Base-by-base conservation (phyloP, 805 yeast genomes). In the Lipomyces orientalis region DNA sequence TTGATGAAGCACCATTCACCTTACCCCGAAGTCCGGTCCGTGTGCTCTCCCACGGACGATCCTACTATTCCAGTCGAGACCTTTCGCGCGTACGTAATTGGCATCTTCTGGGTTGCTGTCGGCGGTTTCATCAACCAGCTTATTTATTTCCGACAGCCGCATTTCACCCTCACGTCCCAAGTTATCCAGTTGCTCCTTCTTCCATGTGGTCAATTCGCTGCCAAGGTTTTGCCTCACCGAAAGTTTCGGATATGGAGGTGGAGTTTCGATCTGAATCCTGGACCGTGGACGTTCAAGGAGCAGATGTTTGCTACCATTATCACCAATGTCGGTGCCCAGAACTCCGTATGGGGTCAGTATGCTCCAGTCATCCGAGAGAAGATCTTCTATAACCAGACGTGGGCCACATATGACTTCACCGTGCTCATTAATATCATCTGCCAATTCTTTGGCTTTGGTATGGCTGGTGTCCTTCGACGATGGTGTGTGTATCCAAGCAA, bases 231-330 rank as follows among this genome's bases (percentile, higher is more conserved):
- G 39, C 89, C 88, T 37, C 82, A 82, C 62, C 79, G 79, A 77
- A 80, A 82, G 10, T 74, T 85, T 72, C 79, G 74, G 12, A 46
- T 80, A 46, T 69, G 76, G 58, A 83, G 86, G 61, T 78, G 73
- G 35, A 79, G 81, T 70, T 73, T 77, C 76, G 78, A 75, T 71
- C 75, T 87, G 67, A 87, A 86, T 73, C 89, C 89, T 8, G 89
- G 90, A 10, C 88, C 88, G n/a, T 88, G 89, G 87, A 79, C 81
- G 54, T 80, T 76, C 69, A 88, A 88, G 74, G 91, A 88, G 73
- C 90, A 87, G 75, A 86, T 87, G 88, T 81, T 87, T 69, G 79
- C 88, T 9, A 85, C 90, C 70, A 72, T 82, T 54, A 75, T 81
- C 60, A 67, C 70, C 25, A 67, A 67, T 35, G 70, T 67, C 25